phyloP scores from a whole-genome alignment of 305 asterid species.

The Fraxinus xanthoxyloides region DNA sequence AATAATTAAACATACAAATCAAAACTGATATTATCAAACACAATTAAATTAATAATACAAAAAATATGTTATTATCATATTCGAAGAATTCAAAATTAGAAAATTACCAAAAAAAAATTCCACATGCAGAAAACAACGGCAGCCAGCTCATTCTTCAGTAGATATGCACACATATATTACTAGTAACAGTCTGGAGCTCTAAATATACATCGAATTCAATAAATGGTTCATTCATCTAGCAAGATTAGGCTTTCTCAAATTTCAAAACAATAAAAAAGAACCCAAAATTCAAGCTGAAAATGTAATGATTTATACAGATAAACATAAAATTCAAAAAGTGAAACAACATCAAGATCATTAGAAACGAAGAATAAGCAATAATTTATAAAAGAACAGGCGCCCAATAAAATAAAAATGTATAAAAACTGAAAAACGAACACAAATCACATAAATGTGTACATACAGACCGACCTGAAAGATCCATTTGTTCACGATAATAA shows the following conservation, averaged over 20 bases:
- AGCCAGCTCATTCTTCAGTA: neutral
- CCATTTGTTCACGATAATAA: slow-evolving; percentile 49
- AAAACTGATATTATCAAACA: neutral
- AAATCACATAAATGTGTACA: neutral
- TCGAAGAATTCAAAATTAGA: neutral
- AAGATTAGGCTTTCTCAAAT: neutral
- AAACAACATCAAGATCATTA: neutral
- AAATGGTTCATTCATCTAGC: neutral
- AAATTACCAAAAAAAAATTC: neutral
- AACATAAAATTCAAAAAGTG: neutral
- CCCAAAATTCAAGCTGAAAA: neutral
- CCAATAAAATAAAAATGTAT: neutral
- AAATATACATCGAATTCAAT: neutral
- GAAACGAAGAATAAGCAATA: neutral
- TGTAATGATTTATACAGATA: neutral
- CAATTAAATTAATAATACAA: neutral
- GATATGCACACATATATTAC: neutral
- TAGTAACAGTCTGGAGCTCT: neutral
- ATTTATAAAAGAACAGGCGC: neutral
- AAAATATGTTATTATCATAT: neutral
- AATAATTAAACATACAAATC: neutral
- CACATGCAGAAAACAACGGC: neutral
- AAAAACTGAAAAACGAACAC: neutral
- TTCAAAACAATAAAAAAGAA: neutral
- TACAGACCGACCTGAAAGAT: slow-evolving; percentile 40